Evolutionary conservation across 1,139 yeast genomes (phyloP).

Genomic region (Komagataea norvegica): DNA sequence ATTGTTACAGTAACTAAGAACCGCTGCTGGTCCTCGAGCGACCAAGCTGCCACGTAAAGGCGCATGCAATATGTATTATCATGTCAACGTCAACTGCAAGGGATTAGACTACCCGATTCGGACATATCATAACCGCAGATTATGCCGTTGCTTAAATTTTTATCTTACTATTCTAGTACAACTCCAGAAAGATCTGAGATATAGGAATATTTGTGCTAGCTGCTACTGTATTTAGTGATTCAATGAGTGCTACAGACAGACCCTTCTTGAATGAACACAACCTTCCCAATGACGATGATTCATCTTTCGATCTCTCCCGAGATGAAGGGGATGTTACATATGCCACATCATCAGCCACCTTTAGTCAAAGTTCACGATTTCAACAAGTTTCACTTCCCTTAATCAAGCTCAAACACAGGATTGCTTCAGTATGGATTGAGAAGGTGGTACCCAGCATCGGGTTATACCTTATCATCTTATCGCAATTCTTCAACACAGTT

Average conservation of each 20-base stretch:
- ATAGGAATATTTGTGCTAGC: too few relatives aligned
- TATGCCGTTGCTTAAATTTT: too few relatives aligned
- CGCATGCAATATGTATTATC: too few relatives aligned
- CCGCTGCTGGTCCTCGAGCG: too few relatives aligned
- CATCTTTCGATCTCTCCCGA: slow-evolving; percentile 10
- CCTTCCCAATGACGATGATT: slow-evolving; percentile 15
- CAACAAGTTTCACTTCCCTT: slow-evolving; percentile 3
- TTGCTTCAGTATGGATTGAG: slow-evolving; percentile 2
- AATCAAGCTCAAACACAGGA: neutral
- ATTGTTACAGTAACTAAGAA: too few relatives aligned
- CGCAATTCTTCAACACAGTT: slow-evolving; percentile 66
- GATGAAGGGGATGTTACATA: neutral
- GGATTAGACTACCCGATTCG: too few relatives aligned
- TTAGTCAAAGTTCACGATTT: neutral
- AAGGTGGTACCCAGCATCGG: slow-evolving; percentile 31
- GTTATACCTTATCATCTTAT: slow-evolving; percentile 39
- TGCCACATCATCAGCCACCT: neutral
- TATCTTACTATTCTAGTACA: too few relatives aligned
- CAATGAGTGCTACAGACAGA: slow-evolving; percentile 8
- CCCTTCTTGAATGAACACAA: slow-evolving; percentile 9
- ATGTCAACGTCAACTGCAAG: too few relatives aligned
- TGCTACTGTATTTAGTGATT: too few relatives aligned
- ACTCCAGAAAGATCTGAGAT: too few relatives aligned
- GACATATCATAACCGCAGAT: too few relatives aligned
- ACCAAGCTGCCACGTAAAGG: too few relatives aligned